Percentiles rank a stretch among this genome's conserved stretches.
These are phyloP conservation scores for Borovskyia barvae DNA, from an alignment of 208 protist genomes.

Conservation along the genomic window DNA sequence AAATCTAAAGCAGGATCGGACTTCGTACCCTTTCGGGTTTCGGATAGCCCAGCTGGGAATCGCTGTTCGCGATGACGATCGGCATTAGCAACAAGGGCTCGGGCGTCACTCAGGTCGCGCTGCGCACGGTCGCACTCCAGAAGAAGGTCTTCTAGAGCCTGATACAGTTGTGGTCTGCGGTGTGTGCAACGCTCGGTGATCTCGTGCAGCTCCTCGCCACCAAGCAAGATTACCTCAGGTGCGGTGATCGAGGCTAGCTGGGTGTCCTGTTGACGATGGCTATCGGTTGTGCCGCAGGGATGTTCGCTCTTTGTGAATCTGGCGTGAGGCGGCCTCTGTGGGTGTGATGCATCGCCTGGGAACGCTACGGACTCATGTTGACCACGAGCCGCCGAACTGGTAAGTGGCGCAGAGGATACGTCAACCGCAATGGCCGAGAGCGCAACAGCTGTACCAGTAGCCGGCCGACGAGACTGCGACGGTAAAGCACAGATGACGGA, in stretches of 20 bases:
- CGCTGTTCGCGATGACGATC: not conserved
- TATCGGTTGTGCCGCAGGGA: not conserved
- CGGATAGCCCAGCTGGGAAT: too few species aligned
- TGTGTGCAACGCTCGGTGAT: conserved; percentile 15
- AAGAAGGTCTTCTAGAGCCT: conserved; percentile 26
- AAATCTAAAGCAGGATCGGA: too few species aligned
- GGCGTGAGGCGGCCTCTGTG: too few species aligned
- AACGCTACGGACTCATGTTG: too few species aligned
- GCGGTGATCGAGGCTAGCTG: not conserved
- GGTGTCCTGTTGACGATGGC: not conserved
- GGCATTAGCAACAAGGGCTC: not conserved
- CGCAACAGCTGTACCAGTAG: not conserved
- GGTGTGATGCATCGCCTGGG: too few species aligned
- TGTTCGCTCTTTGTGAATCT: too few species aligned
- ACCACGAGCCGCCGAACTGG: too few species aligned
- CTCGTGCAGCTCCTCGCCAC: conserved; percentile 32
- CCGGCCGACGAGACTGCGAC: not conserved
- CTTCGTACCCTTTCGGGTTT: too few species aligned
- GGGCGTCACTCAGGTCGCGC: not conserved
- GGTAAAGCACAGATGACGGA: conserved; percentile 23
- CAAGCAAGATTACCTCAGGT: conserved; percentile 29
- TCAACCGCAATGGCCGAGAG: too few species aligned
- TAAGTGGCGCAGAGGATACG: too few species aligned
- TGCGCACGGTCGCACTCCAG: conserved; percentile 2
- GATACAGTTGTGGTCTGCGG: conserved; percentile 37